Conservation (phyloP, 139 green algal genomes). For the Desmodesmus armatus region DNA sequence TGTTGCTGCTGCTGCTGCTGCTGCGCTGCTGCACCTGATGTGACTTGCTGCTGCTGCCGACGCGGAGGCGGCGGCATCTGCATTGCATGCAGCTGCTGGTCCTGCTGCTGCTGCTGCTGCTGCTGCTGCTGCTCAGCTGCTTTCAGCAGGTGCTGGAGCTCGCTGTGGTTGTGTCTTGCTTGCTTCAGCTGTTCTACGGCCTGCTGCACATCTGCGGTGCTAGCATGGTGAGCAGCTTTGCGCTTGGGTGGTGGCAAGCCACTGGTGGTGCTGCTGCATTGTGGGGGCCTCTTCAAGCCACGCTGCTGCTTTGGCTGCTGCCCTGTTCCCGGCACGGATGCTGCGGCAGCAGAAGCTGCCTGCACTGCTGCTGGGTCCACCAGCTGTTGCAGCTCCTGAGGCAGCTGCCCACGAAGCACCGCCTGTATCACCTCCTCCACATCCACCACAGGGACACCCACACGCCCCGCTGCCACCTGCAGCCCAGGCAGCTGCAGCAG, state of each 20-base stretch:
- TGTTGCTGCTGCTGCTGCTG: not conserved
- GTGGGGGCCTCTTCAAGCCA: too few relatives aligned
- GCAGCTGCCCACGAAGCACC: not conserved
- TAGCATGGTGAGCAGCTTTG: too few relatives aligned
- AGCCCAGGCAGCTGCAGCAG: not conserved
- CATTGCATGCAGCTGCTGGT: not conserved
- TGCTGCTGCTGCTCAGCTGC: not conserved
- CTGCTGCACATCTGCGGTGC: too few relatives aligned
- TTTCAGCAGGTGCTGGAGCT: too few relatives aligned
- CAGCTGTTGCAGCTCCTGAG: constrained; percentile 14
- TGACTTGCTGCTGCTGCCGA: not conserved
- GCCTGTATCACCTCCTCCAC: not conserved
- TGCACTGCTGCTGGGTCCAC: not conserved
- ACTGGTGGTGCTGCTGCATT: too few relatives aligned
- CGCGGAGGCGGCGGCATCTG: too few relatives aligned
- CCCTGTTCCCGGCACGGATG: too few relatives aligned
- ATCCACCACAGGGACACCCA: constrained; percentile 12
- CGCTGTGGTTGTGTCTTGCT: too few relatives aligned
- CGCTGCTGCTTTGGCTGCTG: too few relatives aligned
- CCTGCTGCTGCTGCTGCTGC: not conserved
- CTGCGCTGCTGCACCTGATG: not conserved
- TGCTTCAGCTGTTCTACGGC: too few relatives aligned
- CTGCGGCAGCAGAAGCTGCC: too few relatives aligned
- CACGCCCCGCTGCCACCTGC: not conserved
- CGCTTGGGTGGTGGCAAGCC: too few relatives aligned